Base-by-base conservation (phyloP, 208 protist species). In the Acanthamoeba divionensis region DNA sequence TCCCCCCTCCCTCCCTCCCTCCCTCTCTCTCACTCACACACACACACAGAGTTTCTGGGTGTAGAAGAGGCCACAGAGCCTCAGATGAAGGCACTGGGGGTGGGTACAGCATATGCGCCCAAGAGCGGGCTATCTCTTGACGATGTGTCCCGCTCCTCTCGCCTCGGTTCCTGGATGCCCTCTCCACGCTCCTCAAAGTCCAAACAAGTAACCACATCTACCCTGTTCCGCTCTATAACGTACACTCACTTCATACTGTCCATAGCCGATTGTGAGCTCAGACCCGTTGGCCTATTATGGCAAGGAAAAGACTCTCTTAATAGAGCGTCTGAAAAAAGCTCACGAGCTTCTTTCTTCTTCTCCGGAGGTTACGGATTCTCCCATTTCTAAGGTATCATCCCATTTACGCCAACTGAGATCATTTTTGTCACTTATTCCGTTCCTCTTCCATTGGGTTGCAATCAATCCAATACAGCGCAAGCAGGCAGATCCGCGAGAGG, bases 31-130 rank as follows among this genome's bases (percentile, higher is more conserved):
- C 52, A n/a, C 18, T 57, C n/a, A n/a, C 52, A 57, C 52, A 24
- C 52, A 57, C 52, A 10, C 8, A 2, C 36, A 75, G 66, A 79
- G 45, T 80, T 80, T 50, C 45, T 80, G 38, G 71, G 71, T 10
- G 57, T 80, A 50, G 71, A 80, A 38, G 71, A 80, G 71, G 71
- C 71, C 29, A 80, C 71, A 8, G 71, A 80, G 71, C 71, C 71
- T 15, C 71, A 80, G 71, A 80, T 80, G 71, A 80, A 80, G 71
- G 71, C 71, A 4, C 45, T 80, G 18, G 71, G 71, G 15, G 71
- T 80, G 4, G 36, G 36, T 41, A 41, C 36, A 41, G 36, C 36
- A 5, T 41, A 41, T 41, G 36, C 36, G 36, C 36, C 36, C 36
- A 41, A 41, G 36, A 41, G 36, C 36, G 36, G 36, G 36, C 5